A percentile compares a stretch with the other conserved stretches of the same genome.
These are phyloP conservation scores for Solanum chilense DNA, from an alignment of 257 asterid species.

Conservation along the genomic window DNA sequence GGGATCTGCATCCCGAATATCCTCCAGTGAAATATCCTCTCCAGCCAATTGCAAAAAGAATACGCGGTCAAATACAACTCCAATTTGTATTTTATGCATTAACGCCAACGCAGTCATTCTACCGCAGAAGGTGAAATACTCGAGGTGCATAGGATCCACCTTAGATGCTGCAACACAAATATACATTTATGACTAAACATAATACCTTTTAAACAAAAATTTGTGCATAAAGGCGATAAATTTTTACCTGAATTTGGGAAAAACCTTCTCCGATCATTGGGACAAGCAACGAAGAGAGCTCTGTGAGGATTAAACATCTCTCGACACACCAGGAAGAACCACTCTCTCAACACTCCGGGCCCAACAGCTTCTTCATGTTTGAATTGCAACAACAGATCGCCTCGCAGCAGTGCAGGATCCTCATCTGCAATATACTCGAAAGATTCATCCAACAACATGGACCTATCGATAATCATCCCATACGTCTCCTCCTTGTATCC, in stretches of 20 bases:
- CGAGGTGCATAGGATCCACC: constrained; percentile 63
- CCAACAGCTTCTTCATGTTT: not conserved
- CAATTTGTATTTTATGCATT: not conserved
- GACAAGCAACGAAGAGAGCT: not conserved
- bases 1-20: not conserved
- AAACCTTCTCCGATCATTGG: not conserved
- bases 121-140: constrained; percentile 73
- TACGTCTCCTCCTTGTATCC: not conserved
- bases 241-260: not conserved
- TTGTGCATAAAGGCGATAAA: not conserved
- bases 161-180: not conserved
- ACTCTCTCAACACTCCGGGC: not conserved
- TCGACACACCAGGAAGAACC: not conserved
- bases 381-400: not conserved
- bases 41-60: not conserved
- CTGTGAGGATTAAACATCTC: not conserved
- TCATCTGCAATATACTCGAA: not conserved
- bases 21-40: not conserved
- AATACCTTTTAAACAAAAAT: no score
- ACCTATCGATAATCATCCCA: not conserved
- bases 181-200: no score
- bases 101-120: constrained; percentile 46
- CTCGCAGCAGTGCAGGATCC: not conserved
- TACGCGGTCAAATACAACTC: not conserved
- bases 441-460: not conserved